These are phyloP conservation scores for Pulveroboletus sp. DNA, from an alignment of 768 basidiomycete species.

Conservation along the genomic window DNA sequence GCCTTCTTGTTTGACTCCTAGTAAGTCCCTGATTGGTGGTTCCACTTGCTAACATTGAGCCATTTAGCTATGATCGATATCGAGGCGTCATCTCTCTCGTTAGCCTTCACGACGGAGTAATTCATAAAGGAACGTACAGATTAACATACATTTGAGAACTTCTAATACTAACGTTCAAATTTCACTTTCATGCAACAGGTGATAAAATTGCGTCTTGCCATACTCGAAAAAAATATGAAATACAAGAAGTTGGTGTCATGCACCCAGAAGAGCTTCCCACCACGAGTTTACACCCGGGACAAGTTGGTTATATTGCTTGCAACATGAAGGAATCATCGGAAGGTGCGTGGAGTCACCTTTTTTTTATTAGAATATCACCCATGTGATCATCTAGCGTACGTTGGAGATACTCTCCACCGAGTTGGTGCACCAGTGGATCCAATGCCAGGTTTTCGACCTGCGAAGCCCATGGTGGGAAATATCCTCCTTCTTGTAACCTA, in stretches of 20 bases:
- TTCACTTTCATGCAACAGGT: slow-evolving; percentile 40
- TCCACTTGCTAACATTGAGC: slow-evolving; percentile 4
- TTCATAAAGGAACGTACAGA: slow-evolving; percentile 64
- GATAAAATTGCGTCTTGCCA: slow-evolving; percentile 86
- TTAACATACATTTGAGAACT: not conserved
- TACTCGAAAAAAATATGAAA: slow-evolving; percentile 84
- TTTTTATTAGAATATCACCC: not conserved
- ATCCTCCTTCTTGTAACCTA: not conserved
- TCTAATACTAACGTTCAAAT: not conserved
- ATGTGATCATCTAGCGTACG: slow-evolving; percentile 55
- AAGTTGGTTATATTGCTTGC: slow-evolving; percentile 87
- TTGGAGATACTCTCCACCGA: slow-evolving; percentile 89
- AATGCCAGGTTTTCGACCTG: slow-evolving; percentile 86
- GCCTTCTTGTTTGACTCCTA: slow-evolving; percentile 92
- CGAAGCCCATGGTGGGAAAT: slow-evolving; percentile 83
- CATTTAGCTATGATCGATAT: slow-evolving; percentile 82
- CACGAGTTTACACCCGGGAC: slow-evolving; percentile 61
- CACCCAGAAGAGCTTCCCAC: slow-evolving; percentile 85
- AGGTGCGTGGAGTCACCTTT: slow-evolving; percentile 42
- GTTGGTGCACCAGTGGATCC: slow-evolving; percentile 71
- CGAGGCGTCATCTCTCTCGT: slow-evolving; percentile 93
- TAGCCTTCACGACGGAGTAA: slow-evolving; percentile 70
- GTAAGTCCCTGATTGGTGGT: slow-evolving; percentile 40
- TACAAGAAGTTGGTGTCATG: slow-evolving; percentile 84
- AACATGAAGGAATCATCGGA: slow-evolving; percentile 98